Evolutionary conservation across 2,329 filamentous ascomycete genomes (phyloP), one percentile per base, ranked within the genome.

Genomic region (Bipolaris sorokiniana): DNA sequence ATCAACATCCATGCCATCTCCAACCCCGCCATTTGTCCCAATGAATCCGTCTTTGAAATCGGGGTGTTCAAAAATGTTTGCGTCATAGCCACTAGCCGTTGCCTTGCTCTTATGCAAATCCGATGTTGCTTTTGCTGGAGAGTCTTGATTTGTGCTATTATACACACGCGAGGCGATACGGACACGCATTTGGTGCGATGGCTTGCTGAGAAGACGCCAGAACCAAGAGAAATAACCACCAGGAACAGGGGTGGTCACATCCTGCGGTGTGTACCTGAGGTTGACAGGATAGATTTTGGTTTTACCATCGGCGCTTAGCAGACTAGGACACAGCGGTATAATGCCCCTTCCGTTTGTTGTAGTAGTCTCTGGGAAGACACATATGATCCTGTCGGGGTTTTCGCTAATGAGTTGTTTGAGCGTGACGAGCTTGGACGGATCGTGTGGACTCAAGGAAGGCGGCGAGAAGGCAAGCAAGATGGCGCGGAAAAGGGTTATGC

Each of bases 321-420:
- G 82, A 48, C 88, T 89, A 0, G 90, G 91, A 59, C 90, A 91
- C 53, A 97, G 86, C 1, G 92, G 90, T 11, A 99, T 79, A 61
- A 98, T 93, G 4, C 90, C 95, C 65, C 91, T 89, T 61, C 94
- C 94, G 72, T 99, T 99, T 42, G 92, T 97, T 0, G 95, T 96
- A 4, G 90, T 95, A 77, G 90, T 94, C 79, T 99, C 95, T 11
- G 95, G 94, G 75, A 98, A 97, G 1, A 97, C 87, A 60, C 89
- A 92, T 61, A 98, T 85, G 57, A 91, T 86, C 44, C 92, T 87
- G 55, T 85, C 83, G 0, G 92, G 92, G 72, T 96, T 85, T 56
- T 84, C 81, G 31, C 81, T 78, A 10, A 92, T 73, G 4, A 98
- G 82, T 5, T 73, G 66, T 15, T 71, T 65, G 22, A 82, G 72